These are phyloP conservation scores for Colletotrichum scovillei DNA, from an alignment of 2,329 filamentous ascomycete genomes.

Conservation along the genomic window DNA sequence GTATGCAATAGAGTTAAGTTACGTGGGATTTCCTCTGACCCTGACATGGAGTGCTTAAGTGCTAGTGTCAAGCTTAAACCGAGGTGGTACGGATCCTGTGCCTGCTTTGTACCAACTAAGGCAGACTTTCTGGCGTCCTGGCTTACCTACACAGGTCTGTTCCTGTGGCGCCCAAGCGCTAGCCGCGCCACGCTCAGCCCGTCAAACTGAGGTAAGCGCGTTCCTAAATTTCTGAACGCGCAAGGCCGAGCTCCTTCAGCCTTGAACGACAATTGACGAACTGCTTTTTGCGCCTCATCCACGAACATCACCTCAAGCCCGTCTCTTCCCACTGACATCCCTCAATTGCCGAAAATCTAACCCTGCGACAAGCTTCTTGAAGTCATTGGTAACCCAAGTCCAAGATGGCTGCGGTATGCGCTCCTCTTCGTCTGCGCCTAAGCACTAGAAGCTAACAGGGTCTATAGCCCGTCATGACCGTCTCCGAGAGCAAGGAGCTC, in stretches of 20 bases:
- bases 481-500: slow-evolving; percentile 96
- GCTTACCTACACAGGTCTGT: background rate
- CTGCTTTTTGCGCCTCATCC: slow-evolving; percentile 21
- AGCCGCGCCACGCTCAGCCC: slow-evolving; percentile 23
- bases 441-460: slow-evolving; percentile 3
- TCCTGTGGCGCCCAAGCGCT: slow-evolving; percentile 17
- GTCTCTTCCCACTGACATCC: background rate
- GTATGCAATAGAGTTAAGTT: background rate
- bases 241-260: slow-evolving; percentile 18
- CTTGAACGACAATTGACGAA: slow-evolving; percentile 3
- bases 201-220: slow-evolving; percentile 25
- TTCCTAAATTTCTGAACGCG: slow-evolving; percentile 34
- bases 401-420: slow-evolving; percentile 65
- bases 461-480: slow-evolving; percentile 73
- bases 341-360: background rate
- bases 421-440: background rate
- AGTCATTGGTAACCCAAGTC: slow-evolving; percentile 10
- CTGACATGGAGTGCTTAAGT: background rate
- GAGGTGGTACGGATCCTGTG: background rate
- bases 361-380: background rate
- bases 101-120: no score
- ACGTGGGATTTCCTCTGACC: background rate
- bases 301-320: background rate
- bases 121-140: background rate
- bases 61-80: background rate